Base-by-base conservation (phyloP, 441 rosid species). In the Eutrema salsugineum region DNA sequence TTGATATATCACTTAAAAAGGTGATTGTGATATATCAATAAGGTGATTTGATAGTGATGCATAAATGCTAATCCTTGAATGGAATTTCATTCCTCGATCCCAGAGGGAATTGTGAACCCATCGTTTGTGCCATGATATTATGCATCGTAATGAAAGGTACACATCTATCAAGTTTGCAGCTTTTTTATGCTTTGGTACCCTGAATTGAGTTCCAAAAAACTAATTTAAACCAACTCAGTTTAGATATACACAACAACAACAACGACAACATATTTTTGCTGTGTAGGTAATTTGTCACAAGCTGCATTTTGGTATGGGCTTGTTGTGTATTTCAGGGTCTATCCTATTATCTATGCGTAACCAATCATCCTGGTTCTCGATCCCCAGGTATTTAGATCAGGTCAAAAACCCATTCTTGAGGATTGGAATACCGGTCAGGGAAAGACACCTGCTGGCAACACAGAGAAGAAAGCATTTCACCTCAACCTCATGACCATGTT, bases 41-140 rank as follows among this genome's bases (percentile, higher is more conserved):
- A n/a, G n/a, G n/a, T n/a, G n/a, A n/a, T n/a, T n/a, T n/a, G n/a
- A n/a, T n/a, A n/a, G n/a, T n/a, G n/a, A n/a, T n/a, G n/a, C n/a
- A n/a, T n/a, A n/a, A n/a, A n/a, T n/a, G n/a, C n/a, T n/a, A n/a
- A n/a, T n/a, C n/a, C n/a, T n/a, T n/a, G n/a, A n/a, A n/a, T n/a
- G n/a, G n/a, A n/a, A n/a, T n/a, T n/a, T n/a, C n/a, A n/a, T n/a
- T n/a, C n/a, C n/a, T n/a, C n/a, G n/a, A n/a, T n/a, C n/a, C 98
- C 58, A 89, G 97, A 70, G 99, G 97, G 67, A 92, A 94, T 84
- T 94, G 98, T 75, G 98, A 94, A 82, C 99, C 98, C 11, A 60
- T 90, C 54, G 98, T 90, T 69, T 92, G 97, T 85, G 97, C 98
- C 72, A 86, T 86, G 87, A 64, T 92, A 63, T 84, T 94, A 83